Conservation (phyloP, 2,329 filamentous ascomycete species). For the Nemania sp. region DNA sequence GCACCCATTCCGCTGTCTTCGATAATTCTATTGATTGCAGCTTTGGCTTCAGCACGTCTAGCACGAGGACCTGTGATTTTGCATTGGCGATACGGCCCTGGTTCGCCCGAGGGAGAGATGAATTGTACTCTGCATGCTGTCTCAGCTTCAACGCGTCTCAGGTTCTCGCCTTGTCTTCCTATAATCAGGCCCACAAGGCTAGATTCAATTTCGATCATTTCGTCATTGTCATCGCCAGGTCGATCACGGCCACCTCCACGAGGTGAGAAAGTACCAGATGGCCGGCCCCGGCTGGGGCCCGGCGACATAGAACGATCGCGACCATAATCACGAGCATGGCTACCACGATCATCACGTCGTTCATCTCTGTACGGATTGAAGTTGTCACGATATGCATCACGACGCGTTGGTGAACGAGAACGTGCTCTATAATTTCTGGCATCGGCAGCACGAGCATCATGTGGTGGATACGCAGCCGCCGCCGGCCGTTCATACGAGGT, state of each 20-base stretch:
- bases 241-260: constrained; percentile 61
- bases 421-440: constrained; percentile 73
- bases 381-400: constrained; percentile 79
- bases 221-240: constrained; percentile 74
- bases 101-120: constrained; percentile 78
- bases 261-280: constrained; percentile 68
- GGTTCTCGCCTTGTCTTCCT: constrained; percentile 88
- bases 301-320: constrained; percentile 82
- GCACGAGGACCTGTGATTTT: constrained; percentile 82
- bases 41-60: constrained; percentile 80
- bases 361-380: constrained; percentile 89
- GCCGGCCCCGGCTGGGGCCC: constrained; percentile 63
- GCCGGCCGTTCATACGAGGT: constrained; percentile 68
- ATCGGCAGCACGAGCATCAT: constrained; percentile 60
- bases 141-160: constrained; percentile 85
- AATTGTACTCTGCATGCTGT: constrained; percentile 90
- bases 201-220: constrained; percentile 88
- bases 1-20: constrained; percentile 79
- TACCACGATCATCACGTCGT: constrained; percentile 75
- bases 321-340: constrained; percentile 66
- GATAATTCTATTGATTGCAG: constrained; percentile 87
- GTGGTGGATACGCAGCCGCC: constrained; percentile 57
- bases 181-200: constrained; percentile 91
- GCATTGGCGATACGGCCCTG: constrained; percentile 82
- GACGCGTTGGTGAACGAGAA: constrained; percentile 78